These are phyloP conservation scores for Zygosaccharomyces kombuchaensis DNA, from an alignment of 805 yeast genomes.

Conservation along the genomic window DNA sequence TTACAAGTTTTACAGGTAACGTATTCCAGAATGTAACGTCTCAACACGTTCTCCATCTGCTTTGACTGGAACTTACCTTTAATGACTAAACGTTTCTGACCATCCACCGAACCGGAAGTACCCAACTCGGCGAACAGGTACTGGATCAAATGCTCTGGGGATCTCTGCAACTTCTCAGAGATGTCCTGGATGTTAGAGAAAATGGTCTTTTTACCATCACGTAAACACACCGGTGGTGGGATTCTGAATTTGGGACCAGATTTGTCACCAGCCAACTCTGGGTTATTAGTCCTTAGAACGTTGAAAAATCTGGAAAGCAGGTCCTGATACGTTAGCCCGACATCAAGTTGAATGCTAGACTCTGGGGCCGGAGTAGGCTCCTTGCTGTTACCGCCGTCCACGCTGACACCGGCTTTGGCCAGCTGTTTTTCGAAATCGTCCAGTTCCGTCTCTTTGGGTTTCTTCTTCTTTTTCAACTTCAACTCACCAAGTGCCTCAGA, in stretches of 20 bases:
- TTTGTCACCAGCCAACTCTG: conserved; percentile 97
- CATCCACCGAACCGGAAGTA: conserved; percentile 98
- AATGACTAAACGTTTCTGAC: conserved; percentile 92
- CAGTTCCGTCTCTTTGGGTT: conserved; percentile 49
- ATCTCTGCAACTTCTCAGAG: conserved; percentile 89
- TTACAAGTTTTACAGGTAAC: conserved; percentile 99
- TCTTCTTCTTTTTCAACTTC: conserved; percentile 76
- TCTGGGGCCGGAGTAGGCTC: conserved; percentile 34
- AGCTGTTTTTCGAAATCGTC: conserved; percentile 85
- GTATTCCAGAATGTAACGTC: conserved; percentile 94
- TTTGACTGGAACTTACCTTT: conserved; percentile 98
- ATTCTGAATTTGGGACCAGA: conserved; percentile 88
- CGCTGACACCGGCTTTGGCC: conserved; percentile 83
- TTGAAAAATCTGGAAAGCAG: conserved; percentile 81
- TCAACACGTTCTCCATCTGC: conserved; percentile 92
- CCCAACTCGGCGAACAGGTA: conserved; percentile 97
- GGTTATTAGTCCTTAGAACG: conserved; percentile 87
- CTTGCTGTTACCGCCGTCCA: conserved; percentile 36
- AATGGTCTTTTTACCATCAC: conserved; percentile 98
- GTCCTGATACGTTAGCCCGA: conserved; percentile 68
- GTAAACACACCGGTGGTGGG: conserved; percentile 94
- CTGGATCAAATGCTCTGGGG: conserved; percentile 95
- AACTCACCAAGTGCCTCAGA: conserved; percentile 66
- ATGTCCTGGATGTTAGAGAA: conserved; percentile 96
- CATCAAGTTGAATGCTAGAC: conserved; percentile 39